Conservation (phyloP, 2,329 filamentous ascomycete species). For the Hymenoscyphus scutula region DNA sequence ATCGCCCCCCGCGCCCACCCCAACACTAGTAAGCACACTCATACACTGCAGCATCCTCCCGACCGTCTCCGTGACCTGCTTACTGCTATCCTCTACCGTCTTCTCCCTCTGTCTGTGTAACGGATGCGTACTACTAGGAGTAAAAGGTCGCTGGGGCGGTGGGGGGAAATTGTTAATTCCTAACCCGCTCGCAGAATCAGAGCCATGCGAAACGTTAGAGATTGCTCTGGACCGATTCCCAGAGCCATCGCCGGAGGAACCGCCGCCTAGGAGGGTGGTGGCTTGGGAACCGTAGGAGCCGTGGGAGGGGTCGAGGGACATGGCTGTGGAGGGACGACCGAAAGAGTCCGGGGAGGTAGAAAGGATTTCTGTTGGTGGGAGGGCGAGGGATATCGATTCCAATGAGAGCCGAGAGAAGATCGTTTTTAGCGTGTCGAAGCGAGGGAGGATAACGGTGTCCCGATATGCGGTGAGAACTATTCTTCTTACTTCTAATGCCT, state of each 20-base stretch:
- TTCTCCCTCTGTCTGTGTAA: slow-evolving; percentile 32
- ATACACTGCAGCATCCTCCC: slow-evolving; percentile 96
- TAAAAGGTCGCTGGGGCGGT: slow-evolving; percentile 33
- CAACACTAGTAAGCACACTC: slow-evolving; percentile 79
- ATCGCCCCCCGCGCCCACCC: slow-evolving; percentile 40
- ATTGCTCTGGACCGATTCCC: slow-evolving; percentile 74
- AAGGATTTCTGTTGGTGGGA: slow-evolving; percentile 43
- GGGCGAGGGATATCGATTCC: slow-evolving; percentile 57
- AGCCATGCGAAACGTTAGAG: slow-evolving; percentile 73
- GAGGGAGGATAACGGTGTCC: slow-evolving; percentile 82
- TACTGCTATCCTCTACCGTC: slow-evolving; percentile 60
- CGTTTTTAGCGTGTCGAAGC: slow-evolving; percentile 83
- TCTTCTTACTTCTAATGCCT: slow-evolving; percentile 79
- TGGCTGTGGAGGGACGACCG: slow-evolving; percentile 68
- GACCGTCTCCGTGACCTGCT: slow-evolving; percentile 89
- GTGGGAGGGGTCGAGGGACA: slow-evolving; percentile 70
- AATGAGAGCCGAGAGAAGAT: slow-evolving; percentile 88
- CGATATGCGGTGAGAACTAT: slow-evolving; percentile 86
- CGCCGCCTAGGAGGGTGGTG: slow-evolving; percentile 68
- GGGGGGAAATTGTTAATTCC: slow-evolving; percentile 29
- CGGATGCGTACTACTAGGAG: slow-evolving; percentile 31
- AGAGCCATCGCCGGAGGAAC: slow-evolving; percentile 49
- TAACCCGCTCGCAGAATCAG: slow-evolving; percentile 34
- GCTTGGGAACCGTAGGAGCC: slow-evolving; percentile 77
- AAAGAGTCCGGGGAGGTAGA: slow-evolving; percentile 51